Conservation (phyloP, 345 rosid species). For the Rhodamnia rubescens region DNA sequence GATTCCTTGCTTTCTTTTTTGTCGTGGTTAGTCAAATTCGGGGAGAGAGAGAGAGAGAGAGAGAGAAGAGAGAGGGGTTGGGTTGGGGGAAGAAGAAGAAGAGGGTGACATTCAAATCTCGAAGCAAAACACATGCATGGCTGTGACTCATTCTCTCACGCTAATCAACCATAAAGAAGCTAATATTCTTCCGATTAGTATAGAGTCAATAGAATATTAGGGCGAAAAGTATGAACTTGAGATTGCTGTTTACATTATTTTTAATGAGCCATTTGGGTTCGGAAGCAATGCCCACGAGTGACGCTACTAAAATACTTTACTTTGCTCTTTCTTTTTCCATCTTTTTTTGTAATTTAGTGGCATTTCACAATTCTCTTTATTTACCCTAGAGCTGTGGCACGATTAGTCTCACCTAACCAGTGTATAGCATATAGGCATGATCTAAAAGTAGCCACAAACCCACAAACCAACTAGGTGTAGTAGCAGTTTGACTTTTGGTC, state of each 20-base stretch:
- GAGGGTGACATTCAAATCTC: slow-evolving; percentile 28
- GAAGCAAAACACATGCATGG: slow-evolving; percentile 19
- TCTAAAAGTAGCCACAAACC: not conserved
- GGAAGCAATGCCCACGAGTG: not conserved
- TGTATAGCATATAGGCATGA: not conserved
- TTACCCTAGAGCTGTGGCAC: not conserved
- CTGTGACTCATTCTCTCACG: slow-evolving; percentile 23
- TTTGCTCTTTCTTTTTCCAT: not conserved
- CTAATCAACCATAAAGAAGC: slow-evolving; percentile 41
- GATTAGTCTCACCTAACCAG: not conserved
- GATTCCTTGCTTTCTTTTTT: slow-evolving; percentile 49
- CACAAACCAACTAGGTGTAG: not conserved
- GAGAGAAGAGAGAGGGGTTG: no score
- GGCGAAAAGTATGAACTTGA: not conserved
- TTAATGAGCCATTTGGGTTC: not conserved
- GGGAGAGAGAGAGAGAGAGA: slow-evolving; percentile 6
- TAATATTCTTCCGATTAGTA: slow-evolving; percentile 35
- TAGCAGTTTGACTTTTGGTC: slow-evolving; percentile 6
- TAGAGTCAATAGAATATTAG: slow-evolving; percentile 1
- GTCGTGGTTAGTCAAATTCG: slow-evolving; percentile 9
- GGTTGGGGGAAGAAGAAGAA: not conserved
- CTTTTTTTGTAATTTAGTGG: not conserved
- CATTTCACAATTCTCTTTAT: not conserved
- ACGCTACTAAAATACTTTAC: not conserved
- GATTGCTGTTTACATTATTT: not conserved